Percentiles rank a stretch among this genome's conserved stretches.
Conservation (phyloP, 106 monocot genomes). For the Hemerocallis citrina region DNA sequence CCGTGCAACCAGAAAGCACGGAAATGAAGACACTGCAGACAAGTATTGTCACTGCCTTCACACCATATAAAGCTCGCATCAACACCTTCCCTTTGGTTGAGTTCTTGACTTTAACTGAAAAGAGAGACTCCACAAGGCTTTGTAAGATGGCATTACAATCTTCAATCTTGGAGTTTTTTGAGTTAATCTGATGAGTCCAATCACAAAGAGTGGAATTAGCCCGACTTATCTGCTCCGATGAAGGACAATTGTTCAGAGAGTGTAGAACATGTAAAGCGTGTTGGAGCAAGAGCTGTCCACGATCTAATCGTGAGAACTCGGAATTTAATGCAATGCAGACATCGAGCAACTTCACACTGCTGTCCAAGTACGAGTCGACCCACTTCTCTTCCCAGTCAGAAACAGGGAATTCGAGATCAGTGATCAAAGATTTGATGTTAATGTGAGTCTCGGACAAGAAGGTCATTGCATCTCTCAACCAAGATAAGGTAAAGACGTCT, state of each 20-base stretch:
- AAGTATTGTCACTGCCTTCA: constrained; percentile 53
- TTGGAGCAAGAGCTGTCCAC: constrained; percentile 42
- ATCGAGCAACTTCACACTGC: constrained; percentile 76
- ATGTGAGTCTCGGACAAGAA: constrained; percentile 46
- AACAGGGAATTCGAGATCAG: constrained; percentile 73
- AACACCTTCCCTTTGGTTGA: constrained; percentile 67
- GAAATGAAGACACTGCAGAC: constrained; percentile 40
- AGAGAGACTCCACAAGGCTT: constrained; percentile 29
- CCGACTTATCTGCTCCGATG: constrained; percentile 24
- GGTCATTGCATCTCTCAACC: constrained; percentile 55
- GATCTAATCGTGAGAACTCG: constrained; percentile 65
- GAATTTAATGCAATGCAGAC: constrained; percentile 68
- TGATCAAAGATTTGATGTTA: constrained; percentile 48
- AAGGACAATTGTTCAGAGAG: constrained; percentile 8
- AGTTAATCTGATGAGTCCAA: constrained; percentile 30
- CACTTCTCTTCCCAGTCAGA: constrained; percentile 84
- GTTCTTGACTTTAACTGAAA: constrained; percentile 37
- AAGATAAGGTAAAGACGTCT: constrained; percentile 58
- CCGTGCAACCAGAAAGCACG: constrained; percentile 32
- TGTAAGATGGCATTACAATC: constrained; percentile 23
- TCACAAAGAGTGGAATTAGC: constrained; percentile 39
- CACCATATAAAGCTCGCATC: constrained; percentile 57
- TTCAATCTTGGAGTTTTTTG: constrained; percentile 36
- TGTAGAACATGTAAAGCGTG: constrained; percentile 39
- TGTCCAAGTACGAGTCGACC: constrained; percentile 70